Conservation (phyloP, 2,329 filamentous ascomycete genomes). For the Plenodomus biglobosus region DNA sequence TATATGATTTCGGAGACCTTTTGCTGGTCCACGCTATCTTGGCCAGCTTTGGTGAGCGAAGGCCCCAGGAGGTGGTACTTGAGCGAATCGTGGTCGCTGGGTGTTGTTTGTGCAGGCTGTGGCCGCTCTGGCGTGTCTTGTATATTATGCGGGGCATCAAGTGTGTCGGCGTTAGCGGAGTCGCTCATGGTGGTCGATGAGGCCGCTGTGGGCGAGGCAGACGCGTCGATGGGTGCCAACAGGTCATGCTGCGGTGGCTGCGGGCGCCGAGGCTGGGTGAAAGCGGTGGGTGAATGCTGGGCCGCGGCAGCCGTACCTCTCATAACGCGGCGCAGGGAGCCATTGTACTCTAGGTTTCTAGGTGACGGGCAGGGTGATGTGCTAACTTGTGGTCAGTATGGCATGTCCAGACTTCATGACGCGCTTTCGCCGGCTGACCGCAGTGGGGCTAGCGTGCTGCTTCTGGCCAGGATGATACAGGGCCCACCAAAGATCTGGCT, state of each 20-base stretch:
- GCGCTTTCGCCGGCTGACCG: constrained; percentile 21
- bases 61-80: constrained; percentile 91
- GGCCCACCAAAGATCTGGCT: constrained; percentile 14
- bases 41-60: constrained; percentile 89
- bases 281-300: constrained; percentile 14
- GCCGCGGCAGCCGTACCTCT: constrained; percentile 15
- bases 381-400: constrained; percentile 4
- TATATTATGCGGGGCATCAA: too few species aligned
- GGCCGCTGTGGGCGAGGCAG: constrained; percentile 5
- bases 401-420: constrained; percentile 17
- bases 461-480: constrained; percentile 14
- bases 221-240: constrained; percentile 13
- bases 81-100: constrained; percentile 62
- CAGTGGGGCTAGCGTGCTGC: constrained; percentile 13
- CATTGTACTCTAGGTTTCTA: too few species aligned
- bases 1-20: constrained; percentile 98
- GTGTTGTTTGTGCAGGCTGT: constrained; percentile 16
- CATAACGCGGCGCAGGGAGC: background rate
- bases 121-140: too few species aligned
- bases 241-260: constrained; percentile 15
- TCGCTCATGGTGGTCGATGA: constrained; percentile 17
- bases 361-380: background rate
- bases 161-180: background rate
- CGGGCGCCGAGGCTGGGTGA: constrained; percentile 8
- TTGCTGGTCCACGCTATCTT: constrained; percentile 88